phyloP scores from a whole-genome alignment of 208 protist species.

The Naegleria lovaniensis region DNA sequence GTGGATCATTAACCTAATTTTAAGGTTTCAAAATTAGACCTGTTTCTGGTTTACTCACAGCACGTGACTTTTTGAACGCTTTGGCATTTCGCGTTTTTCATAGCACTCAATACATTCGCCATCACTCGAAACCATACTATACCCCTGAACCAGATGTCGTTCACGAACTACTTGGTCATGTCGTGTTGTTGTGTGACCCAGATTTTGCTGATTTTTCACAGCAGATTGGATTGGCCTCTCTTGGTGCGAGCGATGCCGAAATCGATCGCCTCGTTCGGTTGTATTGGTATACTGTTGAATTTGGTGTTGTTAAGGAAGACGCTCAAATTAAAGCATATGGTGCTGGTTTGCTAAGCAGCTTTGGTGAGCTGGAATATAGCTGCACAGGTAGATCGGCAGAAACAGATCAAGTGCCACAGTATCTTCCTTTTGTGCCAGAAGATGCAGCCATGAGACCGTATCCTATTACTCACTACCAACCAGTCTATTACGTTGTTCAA shows the following conservation, averaged over 20 bases:
- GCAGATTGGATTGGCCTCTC: conserved; percentile 88
- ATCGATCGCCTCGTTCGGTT: conserved; percentile 77
- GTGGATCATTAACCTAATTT: no score
- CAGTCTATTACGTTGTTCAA: conserved; percentile 82
- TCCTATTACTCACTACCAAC: conserved; percentile 86
- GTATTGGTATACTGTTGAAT: conserved; percentile 94
- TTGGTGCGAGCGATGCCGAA: conserved; percentile 85
- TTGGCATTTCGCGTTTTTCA: conserved; percentile 91
- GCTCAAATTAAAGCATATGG: conserved; percentile 70
- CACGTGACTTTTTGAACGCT: conserved; percentile 87
- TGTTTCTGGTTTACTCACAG: conserved; percentile 80
- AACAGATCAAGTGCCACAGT: conserved; percentile 12
- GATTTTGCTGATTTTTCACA: conserved; percentile 91
- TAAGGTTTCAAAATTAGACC: conserved; percentile 72
- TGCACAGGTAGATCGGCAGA: conserved; percentile 24
- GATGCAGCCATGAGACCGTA: conserved; percentile 59
- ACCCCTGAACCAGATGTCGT: conserved; percentile 90
- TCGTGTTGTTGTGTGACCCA: conserved; percentile 84
- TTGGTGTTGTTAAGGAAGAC: conserved; percentile 76
- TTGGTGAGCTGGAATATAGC: conserved; percentile 76
- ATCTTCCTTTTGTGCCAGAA: conserved; percentile 50
- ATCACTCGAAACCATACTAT: conserved; percentile 83
- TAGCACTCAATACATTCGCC: conserved; percentile 93
- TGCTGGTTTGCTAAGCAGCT: conserved; percentile 84
- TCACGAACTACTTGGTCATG: conserved; percentile 90